phyloP scores from a whole-genome alignment of 164 flowering plant species.

The Tetrastigma voinierianum region DNA sequence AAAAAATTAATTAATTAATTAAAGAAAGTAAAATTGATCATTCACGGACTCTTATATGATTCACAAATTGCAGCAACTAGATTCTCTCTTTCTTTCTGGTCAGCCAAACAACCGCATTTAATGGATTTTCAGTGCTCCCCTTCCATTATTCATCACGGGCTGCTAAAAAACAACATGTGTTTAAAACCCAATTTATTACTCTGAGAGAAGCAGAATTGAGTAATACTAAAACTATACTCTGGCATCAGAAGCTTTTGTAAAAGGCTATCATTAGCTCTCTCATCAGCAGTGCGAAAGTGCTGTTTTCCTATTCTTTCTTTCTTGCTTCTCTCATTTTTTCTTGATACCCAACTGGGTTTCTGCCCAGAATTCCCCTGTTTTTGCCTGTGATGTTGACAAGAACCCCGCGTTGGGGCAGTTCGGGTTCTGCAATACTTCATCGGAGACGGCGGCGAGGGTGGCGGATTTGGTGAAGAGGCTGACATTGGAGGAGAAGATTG shows the following conservation, averaged over 20 bases:
- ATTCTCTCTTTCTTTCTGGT: neutral
- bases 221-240: neutral
- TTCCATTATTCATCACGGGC: constrained; percentile 24
- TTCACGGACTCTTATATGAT: constrained; percentile 1
- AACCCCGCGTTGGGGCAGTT: constrained; percentile 41
- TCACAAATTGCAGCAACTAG: neutral
- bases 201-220: neutral
- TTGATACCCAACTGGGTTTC: constrained; percentile 6
- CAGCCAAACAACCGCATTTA: neutral
- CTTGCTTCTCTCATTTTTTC: neutral
- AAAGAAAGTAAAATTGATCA: neutral
- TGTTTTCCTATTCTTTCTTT: constrained; percentile 25
- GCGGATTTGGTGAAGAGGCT: constrained; percentile 71
- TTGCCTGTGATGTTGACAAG: constrained; percentile 62
- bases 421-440: constrained; percentile 61
- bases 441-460: constrained; percentile 51
- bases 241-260: too few species aligned
- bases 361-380: constrained; percentile 44
- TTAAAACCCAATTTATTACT: neutral
- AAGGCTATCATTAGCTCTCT: neutral
- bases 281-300: constrained; percentile 31
- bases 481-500: constrained; percentile 83
- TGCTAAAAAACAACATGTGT: constrained; percentile 26
- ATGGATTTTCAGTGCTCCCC: neutral
- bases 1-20: too few species aligned